Percentiles rank a stretch among this genome's conserved stretches.
These are phyloP conservation scores for Solanum appendiculatum DNA, from an alignment of 257 asterid species.

Conservation along the genomic window DNA sequence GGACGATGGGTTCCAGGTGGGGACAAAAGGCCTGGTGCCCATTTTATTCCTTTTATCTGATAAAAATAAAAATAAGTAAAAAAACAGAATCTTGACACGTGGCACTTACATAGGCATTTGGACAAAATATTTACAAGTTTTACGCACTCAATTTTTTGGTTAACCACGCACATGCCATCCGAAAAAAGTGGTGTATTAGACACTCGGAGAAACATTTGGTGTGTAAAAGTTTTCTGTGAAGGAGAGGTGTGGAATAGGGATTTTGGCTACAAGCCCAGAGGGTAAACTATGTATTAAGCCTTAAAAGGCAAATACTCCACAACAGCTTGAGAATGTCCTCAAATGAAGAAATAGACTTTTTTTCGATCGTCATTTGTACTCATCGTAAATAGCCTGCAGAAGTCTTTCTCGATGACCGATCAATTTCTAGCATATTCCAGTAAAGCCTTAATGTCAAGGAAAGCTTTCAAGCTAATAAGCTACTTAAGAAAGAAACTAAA, in stretches of 20 bases:
- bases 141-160: background rate
- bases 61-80: background rate
- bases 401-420: background rate
- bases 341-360: background rate
- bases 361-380: background rate
- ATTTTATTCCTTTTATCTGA: background rate
- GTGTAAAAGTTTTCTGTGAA: background rate
- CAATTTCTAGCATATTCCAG: background rate
- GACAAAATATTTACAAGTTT: background rate
- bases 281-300: background rate
- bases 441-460: background rate
- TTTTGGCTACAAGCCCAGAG: background rate
- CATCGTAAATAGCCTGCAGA: background rate
- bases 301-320: background rate
- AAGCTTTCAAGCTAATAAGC: background rate
- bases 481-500: background rate
- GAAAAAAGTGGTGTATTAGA: background rate
- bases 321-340: background rate
- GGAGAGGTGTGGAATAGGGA: background rate
- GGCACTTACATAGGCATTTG: background rate
- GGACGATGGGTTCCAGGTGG: background rate
- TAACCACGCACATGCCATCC: background rate
- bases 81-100: background rate
- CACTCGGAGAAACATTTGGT: background rate
- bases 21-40: background rate